A percentile compares a stretch with the other conserved stretches of the same genome.
These are phyloP conservation scores for Boletales sp. DNA, from an alignment of 768 basidiomycete genomes.

Conservation along the genomic window DNA sequence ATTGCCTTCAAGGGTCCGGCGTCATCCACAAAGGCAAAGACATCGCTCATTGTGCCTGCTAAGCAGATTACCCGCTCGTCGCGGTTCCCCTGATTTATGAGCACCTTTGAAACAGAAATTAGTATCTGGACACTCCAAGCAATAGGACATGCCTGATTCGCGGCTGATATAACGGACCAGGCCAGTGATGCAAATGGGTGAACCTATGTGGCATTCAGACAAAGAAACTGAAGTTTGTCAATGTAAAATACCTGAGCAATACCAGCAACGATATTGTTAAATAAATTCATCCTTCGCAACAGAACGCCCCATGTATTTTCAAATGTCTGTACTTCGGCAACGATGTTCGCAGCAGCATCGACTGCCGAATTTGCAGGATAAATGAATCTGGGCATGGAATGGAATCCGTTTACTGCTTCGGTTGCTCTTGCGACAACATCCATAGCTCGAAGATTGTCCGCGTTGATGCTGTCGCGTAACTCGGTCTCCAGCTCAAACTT, in stretches of 20 bases:
- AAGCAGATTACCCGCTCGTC: neutral
- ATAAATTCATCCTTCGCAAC: neutral
- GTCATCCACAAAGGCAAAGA: neutral
- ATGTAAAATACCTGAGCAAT: neutral
- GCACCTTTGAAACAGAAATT: neutral
- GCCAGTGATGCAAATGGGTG: conserved; percentile 4
- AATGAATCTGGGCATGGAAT: neutral
- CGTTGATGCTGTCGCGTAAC: neutral
- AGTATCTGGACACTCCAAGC: neutral
- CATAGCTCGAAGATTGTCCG: neutral
- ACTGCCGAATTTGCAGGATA: neutral
- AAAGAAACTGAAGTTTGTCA: neutral
- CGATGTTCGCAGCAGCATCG: neutral
- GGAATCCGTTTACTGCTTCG: neutral
- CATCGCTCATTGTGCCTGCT: neutral
- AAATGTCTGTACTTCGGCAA: neutral
- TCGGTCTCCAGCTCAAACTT: neutral
- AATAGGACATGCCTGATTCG: neutral
- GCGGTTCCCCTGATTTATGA: neutral
- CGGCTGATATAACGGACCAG: conserved; percentile 1
- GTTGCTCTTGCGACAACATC: neutral
- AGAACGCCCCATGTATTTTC: neutral
- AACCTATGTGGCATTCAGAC: neutral
- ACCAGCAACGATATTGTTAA: neutral
- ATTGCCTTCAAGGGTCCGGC: neutral